Evolutionary conservation across 495 filamentous ascomycete species (phyloP).

Genomic region (Penicillium macrosclerotiorum): DNA sequence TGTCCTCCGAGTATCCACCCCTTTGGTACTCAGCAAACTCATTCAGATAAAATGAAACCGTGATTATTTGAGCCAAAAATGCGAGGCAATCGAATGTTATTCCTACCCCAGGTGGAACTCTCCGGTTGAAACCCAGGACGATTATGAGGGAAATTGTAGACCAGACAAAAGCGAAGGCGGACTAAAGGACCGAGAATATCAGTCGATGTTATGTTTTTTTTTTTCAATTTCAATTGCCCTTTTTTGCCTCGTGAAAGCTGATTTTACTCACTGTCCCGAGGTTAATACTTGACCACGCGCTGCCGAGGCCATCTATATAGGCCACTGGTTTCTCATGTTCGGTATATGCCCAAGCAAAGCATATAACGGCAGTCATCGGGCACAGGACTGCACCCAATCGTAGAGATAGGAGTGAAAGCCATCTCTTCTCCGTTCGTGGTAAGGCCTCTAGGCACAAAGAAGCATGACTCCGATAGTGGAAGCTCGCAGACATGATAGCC

Average conservation of each 20-base stretch:
- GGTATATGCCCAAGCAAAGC: slow-evolving; percentile 17
- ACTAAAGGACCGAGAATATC: neutral
- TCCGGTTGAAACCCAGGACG: slow-evolving; percentile 12
- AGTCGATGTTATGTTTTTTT: neutral
- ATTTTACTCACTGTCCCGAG: slow-evolving; percentile 11
- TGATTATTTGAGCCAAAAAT: slow-evolving; percentile 11
- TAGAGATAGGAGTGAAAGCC: slow-evolving; percentile 13
- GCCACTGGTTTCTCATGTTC: slow-evolving; percentile 10
- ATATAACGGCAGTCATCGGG: slow-evolving; percentile 10
- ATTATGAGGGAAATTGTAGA: slow-evolving; percentile 10
- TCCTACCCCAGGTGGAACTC: slow-evolving; percentile 8
- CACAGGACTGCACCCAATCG: slow-evolving; percentile 12
- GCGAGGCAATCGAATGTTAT: slow-evolving; percentile 17
- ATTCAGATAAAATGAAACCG: slow-evolving; percentile 9
- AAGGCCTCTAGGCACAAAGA: slow-evolving; percentile 15
- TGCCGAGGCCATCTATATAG: slow-evolving; percentile 14
- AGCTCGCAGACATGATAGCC: neutral
- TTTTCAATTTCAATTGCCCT: too few species aligned
- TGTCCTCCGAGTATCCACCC: slow-evolving; percentile 8
- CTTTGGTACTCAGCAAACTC: slow-evolving; percentile 11
- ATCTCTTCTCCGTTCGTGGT: slow-evolving; percentile 15
- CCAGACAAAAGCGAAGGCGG: slow-evolving; percentile 16
- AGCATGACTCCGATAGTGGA: neutral
- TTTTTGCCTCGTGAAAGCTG: neutral
- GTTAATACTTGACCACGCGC: slow-evolving; percentile 7